Evolutionary conservation across 331 rosid genomes (phyloP), one percentile per base, ranked within the genome.

Genomic region (Malus hybrid): DNA sequence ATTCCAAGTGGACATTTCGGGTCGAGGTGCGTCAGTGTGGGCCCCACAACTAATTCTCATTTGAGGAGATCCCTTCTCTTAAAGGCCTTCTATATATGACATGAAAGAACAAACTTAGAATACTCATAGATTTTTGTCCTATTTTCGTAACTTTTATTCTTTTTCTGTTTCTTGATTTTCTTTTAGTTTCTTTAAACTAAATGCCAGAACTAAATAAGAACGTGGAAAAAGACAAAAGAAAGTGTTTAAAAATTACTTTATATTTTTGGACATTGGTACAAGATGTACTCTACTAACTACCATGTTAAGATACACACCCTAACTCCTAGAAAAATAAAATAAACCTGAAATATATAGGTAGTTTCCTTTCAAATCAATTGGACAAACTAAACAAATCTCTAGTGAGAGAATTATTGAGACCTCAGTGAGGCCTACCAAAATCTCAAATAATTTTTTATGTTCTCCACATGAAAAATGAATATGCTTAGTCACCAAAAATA

Each of bases 21-120:
- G 24, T 24, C 24, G 24, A 24, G 24, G 24, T 24, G 24, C 24
- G 24, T 24, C 24, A 24, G 11, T 39, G 12, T 39, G 46, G 1
- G 1, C 3, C 4, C 4, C 46, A 39, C 12, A 39, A 39, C 46
- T 39, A 39, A 39, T 9, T 0, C 46, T 39, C 46, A 39, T 39
- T 39, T 39, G 2, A 39, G 1, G 3, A 0, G 12, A 9, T 39
- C 4, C 0, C 12, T 9, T 39, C 0, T 1, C 12, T 39, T 9
- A 39, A 39, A 9, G 1, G 12, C 4, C 46, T 39, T 1, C 0
- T 3, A 67, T 46, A 66, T 70, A 39, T 50, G n/a, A 50, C 18
- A 50, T 16, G n/a, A 50, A 50, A 3, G 72, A 86, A 84, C 78
- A 79, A 82, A 78, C 34, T 83, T 5, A 5, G 44, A 73, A 63